Conservation (phyloP, 2,329 filamentous ascomycete species). For the Aspergillus arachidicola region DNA sequence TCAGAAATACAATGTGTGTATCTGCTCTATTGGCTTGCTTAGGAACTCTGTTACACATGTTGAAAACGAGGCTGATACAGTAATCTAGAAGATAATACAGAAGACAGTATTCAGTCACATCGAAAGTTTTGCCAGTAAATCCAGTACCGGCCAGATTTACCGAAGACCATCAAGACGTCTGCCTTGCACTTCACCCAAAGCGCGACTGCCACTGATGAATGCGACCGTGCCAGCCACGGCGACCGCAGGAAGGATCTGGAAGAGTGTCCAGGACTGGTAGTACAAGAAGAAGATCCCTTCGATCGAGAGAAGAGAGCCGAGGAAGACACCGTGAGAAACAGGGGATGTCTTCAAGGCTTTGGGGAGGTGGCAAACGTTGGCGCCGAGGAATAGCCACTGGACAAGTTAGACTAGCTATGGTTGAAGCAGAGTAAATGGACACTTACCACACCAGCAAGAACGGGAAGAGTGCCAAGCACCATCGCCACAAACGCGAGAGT, state of each 20-base stretch:
- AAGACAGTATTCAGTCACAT: neutral
- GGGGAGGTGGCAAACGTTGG: slow-evolving; percentile 75
- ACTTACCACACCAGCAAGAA: slow-evolving; percentile 70
- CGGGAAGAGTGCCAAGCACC: slow-evolving; percentile 73
- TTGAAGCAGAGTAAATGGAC: neutral
- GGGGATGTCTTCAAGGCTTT: slow-evolving; percentile 77
- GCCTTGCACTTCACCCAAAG: slow-evolving; percentile 88
- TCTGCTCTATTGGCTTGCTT: slow-evolving; percentile 1
- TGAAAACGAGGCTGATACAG: neutral
- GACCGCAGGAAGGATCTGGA: slow-evolving; percentile 79
- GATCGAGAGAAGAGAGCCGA: slow-evolving; percentile 82
- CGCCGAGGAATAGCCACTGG: slow-evolving; percentile 80
- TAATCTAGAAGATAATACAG: neutral
- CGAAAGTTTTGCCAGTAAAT: neutral
- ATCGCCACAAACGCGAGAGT: slow-evolving; percentile 75
- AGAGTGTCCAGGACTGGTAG: slow-evolving; percentile 88
- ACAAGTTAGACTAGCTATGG: neutral
- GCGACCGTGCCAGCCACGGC: slow-evolving; percentile 68
- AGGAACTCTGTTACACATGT: neutral
- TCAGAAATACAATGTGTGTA: neutral
- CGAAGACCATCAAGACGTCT: slow-evolving; percentile 74
- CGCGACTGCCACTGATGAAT: slow-evolving; percentile 85
- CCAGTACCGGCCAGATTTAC: slow-evolving; percentile 38
- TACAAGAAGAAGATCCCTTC: slow-evolving; percentile 94
- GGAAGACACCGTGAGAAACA: slow-evolving; percentile 79